Conservation (phyloP, 768 basidiomycete species). For the Lentinula sp. region DNA sequence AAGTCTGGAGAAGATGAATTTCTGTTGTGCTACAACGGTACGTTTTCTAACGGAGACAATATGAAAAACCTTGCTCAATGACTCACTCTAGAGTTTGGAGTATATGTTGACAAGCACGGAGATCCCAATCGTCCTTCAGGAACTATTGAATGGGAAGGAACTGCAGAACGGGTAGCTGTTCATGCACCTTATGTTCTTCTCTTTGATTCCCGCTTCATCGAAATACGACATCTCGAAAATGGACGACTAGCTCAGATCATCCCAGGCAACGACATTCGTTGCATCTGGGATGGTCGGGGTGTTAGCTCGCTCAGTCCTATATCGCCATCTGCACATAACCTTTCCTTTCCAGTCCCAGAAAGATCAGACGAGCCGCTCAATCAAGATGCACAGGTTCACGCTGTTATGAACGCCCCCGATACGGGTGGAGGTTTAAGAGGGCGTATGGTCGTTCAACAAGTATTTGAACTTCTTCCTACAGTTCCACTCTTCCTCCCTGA, state of each 20-base stretch:
- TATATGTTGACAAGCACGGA: slow-evolving; percentile 92
- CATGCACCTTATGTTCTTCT: slow-evolving; percentile 86
- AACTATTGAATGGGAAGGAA: slow-evolving; percentile 93
- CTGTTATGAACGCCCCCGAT: slow-evolving; percentile 67
- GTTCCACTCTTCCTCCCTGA: slow-evolving; percentile 61
- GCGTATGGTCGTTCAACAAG: slow-evolving; percentile 60
- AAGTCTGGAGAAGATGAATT: slow-evolving; percentile 81
- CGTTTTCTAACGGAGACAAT: slow-evolving; percentile 10
- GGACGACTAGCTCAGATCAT: slow-evolving; percentile 81
- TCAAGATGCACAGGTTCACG: slow-evolving; percentile 82
- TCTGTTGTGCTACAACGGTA: slow-evolving; percentile 84
- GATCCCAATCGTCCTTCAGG: slow-evolving; percentile 65
- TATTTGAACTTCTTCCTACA: slow-evolving; percentile 76
- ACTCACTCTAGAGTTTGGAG: slow-evolving; percentile 64
- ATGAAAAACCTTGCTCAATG: not conserved
- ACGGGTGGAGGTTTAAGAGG: slow-evolving; percentile 24
- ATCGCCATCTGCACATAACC: slow-evolving; percentile 13
- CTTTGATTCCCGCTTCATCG: slow-evolving; percentile 87
- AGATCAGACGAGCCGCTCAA: slow-evolving; percentile 33
- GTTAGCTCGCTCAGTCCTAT: slow-evolving; percentile 34
- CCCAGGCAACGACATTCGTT: slow-evolving; percentile 72
- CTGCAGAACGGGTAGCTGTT: slow-evolving; percentile 81
- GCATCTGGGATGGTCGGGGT: slow-evolving; percentile 85
- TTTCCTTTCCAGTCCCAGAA: not conserved
- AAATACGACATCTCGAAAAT: slow-evolving; percentile 78